Evolutionary conservation across 306 rosid genomes (phyloP), one percentile per base, ranked within the genome.

Genomic region (Prunus dulcis): DNA sequence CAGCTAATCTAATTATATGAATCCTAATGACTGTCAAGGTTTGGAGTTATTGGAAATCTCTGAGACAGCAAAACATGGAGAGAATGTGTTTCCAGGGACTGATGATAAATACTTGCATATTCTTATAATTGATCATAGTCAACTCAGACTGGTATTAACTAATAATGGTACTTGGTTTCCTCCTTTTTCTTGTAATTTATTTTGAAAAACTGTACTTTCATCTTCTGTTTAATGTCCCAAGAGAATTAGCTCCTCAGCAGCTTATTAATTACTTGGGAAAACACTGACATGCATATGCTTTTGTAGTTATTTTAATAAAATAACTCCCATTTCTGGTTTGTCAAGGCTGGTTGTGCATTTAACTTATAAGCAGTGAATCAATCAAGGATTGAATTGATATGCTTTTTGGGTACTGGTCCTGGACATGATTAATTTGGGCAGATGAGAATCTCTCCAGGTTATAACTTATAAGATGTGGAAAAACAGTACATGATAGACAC

Each of bases 11-110:
- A 85, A 88, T 89, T 78, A 86, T 92, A 85, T 80, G 88, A 76
- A 82, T 11, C 41, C 65, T 78, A 67, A 85, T 87, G 89, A 84
- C 91, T 84, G 93, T 82, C 78, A 76, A 76, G 78, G 74, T 87
- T 88, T 92, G 97, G 93, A 88, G 77, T 79, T 78, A 82, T 86
- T 88, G 65, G 83, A 82, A 81, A 79, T 83, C 73, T 78, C 72
- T 50, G 22, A 84, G 96, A 88, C 96, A 90, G 81, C 77, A 77
- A 82, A 92, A 88, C 97, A 88, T 90, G 96, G 90, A 78, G 79
- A 78, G 96, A 88, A 92, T 87, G 90, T 90, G 91, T 92, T 82
- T 79, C 66, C 70, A 85, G 84, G 67, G 30, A 74, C 63, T 12
- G 82, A 78, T 85, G 56, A 78, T 74, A 28, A 32, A 47, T 71